Percentiles rank a stretch among this genome's conserved stretches.
phyloP scores from a whole-genome alignment of 441 rosid genomes.

The Macaranga tanarius region DNA sequence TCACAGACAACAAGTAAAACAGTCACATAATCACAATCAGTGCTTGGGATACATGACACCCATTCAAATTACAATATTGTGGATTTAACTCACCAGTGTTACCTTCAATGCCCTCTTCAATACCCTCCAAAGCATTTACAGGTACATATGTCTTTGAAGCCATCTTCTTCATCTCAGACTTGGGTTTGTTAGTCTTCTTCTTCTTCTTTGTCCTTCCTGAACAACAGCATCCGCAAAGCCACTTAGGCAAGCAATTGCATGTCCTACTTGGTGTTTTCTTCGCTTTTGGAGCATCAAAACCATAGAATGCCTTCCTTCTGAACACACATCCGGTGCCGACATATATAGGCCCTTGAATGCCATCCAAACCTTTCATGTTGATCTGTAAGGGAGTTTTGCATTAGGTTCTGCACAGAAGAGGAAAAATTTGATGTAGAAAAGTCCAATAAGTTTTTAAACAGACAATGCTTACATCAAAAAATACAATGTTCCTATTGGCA shows the following conservation, averaged over 20 bases:
- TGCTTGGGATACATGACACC: too few species aligned
- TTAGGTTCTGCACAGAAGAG: conserved; percentile 14
- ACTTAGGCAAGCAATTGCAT: conserved; percentile 62
- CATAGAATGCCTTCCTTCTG: conserved; percentile 65
- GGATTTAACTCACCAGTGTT: background rate
- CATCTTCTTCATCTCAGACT: conserved; percentile 1
- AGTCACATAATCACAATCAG: too few species aligned
- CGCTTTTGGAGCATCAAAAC: conserved; percentile 56
- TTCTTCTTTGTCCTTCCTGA: conserved; percentile 49
- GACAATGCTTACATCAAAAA: too few species aligned
- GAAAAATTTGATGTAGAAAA: background rate
- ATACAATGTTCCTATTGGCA: too few species aligned
- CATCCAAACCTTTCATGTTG: too few species aligned
- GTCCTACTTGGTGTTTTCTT: conserved; percentile 59
- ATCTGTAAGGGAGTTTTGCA: background rate
- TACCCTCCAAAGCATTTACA: conserved; percentile 27
- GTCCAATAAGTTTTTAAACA: too few species aligned
- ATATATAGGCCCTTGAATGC: too few species aligned
- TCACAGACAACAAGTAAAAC: too few species aligned
- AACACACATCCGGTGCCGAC: conserved; percentile 22
- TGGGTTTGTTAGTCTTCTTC: conserved; percentile 18
- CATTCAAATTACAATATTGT: too few species aligned
- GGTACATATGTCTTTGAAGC: conserved; percentile 15
- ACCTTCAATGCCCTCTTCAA: conserved; percentile 28
- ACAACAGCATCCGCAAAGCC: conserved; percentile 36